phyloP scores from a whole-genome alignment of 331 rosid species.

The Quercus phellos region DNA sequence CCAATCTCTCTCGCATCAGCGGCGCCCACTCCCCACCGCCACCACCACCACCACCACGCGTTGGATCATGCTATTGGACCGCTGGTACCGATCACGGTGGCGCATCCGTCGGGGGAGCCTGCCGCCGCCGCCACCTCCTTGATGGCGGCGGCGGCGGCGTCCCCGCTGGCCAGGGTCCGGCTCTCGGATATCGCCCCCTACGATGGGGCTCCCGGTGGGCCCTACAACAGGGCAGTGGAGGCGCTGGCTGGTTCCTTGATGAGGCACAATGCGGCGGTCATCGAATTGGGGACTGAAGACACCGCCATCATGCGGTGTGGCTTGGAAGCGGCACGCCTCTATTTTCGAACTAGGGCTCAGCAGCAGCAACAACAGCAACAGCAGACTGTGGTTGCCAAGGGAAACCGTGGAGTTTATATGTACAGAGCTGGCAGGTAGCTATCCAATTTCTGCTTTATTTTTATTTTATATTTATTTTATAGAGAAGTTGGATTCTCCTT shows the following conservation, averaged over 20 bases:
- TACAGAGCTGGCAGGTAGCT: constrained; percentile 99
- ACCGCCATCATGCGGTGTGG: constrained; percentile 77
- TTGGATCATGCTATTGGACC: constrained; percentile 38
- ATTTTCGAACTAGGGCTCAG: constrained; percentile 64
- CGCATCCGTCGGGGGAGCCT: constrained; percentile 44
- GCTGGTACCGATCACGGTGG: constrained; percentile 35
- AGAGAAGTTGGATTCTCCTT: no score
- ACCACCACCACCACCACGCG: constrained; percentile 23
- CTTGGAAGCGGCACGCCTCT: constrained; percentile 76
- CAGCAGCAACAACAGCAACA: neutral
- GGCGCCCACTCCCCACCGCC: constrained; percentile 35
- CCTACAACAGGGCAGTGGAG: constrained; percentile 68
- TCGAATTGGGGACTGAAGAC: constrained; percentile 67
- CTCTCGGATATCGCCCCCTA: constrained; percentile 69
- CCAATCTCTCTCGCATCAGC: constrained; percentile 25
- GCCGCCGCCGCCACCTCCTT: constrained; percentile 17
- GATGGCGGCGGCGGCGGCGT: constrained; percentile 11
- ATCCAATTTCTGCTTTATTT: neutral
- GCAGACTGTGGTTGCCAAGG: constrained; percentile 51
- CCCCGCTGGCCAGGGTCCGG: constrained; percentile 61
- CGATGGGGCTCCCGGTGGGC: constrained; percentile 68
- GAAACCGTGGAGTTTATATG: constrained; percentile 80
- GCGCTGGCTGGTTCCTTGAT: constrained; percentile 58
- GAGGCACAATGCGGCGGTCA: constrained; percentile 83
- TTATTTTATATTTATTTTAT: no score